These are phyloP conservation scores for Lithohypha guttulata DNA, from an alignment of 2,329 filamentous ascomycete genomes.

Conservation along the genomic window DNA sequence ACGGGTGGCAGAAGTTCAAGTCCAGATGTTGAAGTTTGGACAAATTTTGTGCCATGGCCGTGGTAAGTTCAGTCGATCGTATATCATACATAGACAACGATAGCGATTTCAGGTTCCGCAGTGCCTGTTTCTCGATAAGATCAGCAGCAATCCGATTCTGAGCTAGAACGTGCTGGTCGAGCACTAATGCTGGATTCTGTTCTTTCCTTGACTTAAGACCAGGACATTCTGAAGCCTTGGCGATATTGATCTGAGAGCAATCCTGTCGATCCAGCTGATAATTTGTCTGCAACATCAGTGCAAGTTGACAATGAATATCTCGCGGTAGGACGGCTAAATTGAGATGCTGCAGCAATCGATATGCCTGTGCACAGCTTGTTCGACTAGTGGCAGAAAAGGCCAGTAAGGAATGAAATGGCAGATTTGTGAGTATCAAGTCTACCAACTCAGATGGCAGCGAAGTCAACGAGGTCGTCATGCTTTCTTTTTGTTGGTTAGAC, in stretches of 20 bases:
- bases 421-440: constrained; percentile 25
- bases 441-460: constrained; percentile 26
- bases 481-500: not conserved
- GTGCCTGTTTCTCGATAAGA: constrained; percentile 9
- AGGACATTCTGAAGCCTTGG: constrained; percentile 9
- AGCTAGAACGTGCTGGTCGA: constrained; percentile 11
- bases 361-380: constrained; percentile 23
- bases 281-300: constrained; percentile 24
- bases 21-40: constrained; percentile 26
- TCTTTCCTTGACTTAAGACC: constrained; percentile 7
- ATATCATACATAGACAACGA: constrained; percentile 22
- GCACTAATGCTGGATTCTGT: not conserved
- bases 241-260: no score
- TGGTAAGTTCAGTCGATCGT: constrained; percentile 25
- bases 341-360: constrained; percentile 23
- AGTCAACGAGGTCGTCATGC: constrained; percentile 13
- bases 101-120: constrained; percentile 13
- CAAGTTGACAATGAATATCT: constrained; percentile 25
- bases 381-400: constrained; percentile 26
- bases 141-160: constrained; percentile 16
- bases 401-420: constrained; percentile 24
- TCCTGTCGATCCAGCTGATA: no score
- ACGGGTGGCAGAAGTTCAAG: constrained; percentile 28
- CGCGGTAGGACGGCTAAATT: constrained; percentile 27
- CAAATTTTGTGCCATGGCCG: constrained; percentile 24